phyloP scores from a whole-genome alignment of 2,329 filamentous ascomycete genomes.

The Phialophora macrospora region DNA sequence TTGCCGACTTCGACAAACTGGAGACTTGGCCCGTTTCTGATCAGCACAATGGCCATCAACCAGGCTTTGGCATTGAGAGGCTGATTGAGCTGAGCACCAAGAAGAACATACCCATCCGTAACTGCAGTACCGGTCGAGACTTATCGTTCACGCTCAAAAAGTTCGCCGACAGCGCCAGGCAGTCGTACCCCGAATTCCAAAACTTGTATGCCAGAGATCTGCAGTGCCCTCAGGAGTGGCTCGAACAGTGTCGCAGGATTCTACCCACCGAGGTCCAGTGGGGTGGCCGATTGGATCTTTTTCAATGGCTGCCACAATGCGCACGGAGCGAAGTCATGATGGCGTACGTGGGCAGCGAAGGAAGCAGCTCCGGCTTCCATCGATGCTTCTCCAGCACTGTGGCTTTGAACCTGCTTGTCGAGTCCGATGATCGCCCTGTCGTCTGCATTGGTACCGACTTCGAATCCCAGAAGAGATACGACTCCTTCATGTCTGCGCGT shows the following conservation, averaged over 20 bases:
- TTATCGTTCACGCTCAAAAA: slow-evolving; percentile 44
- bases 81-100: slow-evolving; percentile 44
- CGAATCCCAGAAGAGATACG: slow-evolving; percentile 44
- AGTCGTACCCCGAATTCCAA: slow-evolving; percentile 40
- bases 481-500: slow-evolving; percentile 43
- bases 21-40: slow-evolving; percentile 40
- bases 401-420: slow-evolving; percentile 45
- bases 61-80: slow-evolving; percentile 42
- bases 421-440: slow-evolving; percentile 42
- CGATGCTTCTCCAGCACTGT: slow-evolving; percentile 47
- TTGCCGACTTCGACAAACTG: slow-evolving; percentile 44
- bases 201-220: slow-evolving; percentile 46
- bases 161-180: slow-evolving; percentile 41
- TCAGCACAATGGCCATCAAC: slow-evolving; percentile 27
- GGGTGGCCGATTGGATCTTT: slow-evolving; percentile 45
- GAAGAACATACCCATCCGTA: slow-evolving; percentile 45
- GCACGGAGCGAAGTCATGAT: slow-evolving; percentile 47
- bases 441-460: slow-evolving; percentile 47
- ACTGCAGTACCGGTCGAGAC: slow-evolving; percentile 45
- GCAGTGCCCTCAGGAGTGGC: slow-evolving; percentile 44
- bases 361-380: slow-evolving; percentile 45
- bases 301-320: slow-evolving; percentile 45
- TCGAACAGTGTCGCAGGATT: slow-evolving; percentile 41
- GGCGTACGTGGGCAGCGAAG: slow-evolving; percentile 46
- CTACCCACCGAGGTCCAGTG: slow-evolving; percentile 44